A percentile compares a stretch with the other conserved stretches of the same genome.
Evolutionary conservation across 2,329 filamentous ascomycete species (phyloP).

Genomic region (Pseudogymnoascus sp.): DNA sequence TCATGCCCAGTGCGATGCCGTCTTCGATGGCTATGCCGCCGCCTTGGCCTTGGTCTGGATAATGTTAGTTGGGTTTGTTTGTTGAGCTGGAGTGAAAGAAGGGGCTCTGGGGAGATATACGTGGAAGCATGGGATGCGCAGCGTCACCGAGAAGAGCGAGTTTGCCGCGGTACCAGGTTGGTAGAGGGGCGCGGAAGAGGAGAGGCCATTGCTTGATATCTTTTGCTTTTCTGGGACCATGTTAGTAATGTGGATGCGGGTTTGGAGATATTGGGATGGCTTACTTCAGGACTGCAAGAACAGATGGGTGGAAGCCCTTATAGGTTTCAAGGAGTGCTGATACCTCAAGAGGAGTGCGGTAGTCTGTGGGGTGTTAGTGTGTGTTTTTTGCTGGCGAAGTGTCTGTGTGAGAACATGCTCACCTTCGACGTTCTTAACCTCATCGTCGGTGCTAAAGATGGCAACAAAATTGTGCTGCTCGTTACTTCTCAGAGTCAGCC

Average conservation of each 20-base stretch:
- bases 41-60: conserved; percentile 26
- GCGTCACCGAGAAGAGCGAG: conserved; percentile 21
- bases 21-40: conserved; percentile 30
- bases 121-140: conserved; percentile 23
- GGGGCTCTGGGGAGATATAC: conserved; percentile 9
- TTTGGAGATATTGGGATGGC: background rate
- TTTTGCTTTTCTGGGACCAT: conserved; percentile 21
- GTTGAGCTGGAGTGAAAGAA: background rate
- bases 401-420: background rate
- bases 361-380: conserved; percentile 16
- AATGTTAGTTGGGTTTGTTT: background rate
- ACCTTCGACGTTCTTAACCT: conserved; percentile 12
- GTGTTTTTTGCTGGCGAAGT: conserved; percentile 1
- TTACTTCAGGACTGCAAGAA: conserved; percentile 16
- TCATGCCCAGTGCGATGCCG: conserved; percentile 26
- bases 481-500: conserved; percentile 5
- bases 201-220: conserved; percentile 26
- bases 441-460: conserved; percentile 17
- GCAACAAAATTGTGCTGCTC: conserved; percentile 18
- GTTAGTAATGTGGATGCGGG: background rate
- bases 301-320: conserved; percentile 14
- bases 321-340: conserved; percentile 15
- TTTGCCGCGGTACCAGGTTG: conserved; percentile 22
- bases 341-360: conserved; percentile 15
- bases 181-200: conserved; percentile 25